A percentile compares a stretch with the other conserved stretches of the same genome.
Conservation (phyloP, 768 basidiomycete genomes). For the Omphalotus guepiniiformis region DNA sequence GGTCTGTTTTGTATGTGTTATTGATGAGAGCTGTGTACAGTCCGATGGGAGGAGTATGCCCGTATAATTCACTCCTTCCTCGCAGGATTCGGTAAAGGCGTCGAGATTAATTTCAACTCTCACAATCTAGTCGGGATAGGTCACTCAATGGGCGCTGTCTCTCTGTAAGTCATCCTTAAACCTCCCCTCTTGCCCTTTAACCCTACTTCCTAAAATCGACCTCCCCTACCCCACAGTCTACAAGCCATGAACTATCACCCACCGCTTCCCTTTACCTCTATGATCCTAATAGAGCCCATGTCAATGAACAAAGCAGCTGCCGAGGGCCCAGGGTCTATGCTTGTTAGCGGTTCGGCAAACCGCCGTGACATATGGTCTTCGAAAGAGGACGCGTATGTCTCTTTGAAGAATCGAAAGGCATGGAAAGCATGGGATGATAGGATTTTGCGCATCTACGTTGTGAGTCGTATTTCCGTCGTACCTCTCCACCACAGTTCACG, state of each 20-base stretch:
- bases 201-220: background rate
- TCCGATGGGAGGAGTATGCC: conserved; percentile 52
- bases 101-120: conserved; percentile 45
- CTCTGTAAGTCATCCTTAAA: conserved; percentile 30
- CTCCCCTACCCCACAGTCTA: conserved; percentile 22
- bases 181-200: background rate
- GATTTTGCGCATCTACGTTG: conserved; percentile 39
- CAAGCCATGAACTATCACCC: conserved; percentile 40
- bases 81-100: conserved; percentile 41
- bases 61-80: conserved; percentile 45
- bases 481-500: too few species aligned
- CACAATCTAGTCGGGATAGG: conserved; percentile 48
- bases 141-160: conserved; percentile 51
- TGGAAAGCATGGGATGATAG: conserved; percentile 51
- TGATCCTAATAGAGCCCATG: conserved; percentile 48
- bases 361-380: conserved; percentile 51
- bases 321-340: conserved; percentile 12
- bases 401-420: conserved; percentile 31
- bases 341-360: conserved; percentile 28
- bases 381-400: conserved; percentile 40
- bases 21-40: conserved; percentile 20
- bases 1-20: background rate
- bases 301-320: conserved; percentile 18
- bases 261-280: conserved; percentile 29
- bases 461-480: too few species aligned